Evolutionary conservation across 202 grass and related monocot species (phyloP), one percentile per base, ranked within the genome.

Genomic region (Brachypodium distachyon): DNA sequence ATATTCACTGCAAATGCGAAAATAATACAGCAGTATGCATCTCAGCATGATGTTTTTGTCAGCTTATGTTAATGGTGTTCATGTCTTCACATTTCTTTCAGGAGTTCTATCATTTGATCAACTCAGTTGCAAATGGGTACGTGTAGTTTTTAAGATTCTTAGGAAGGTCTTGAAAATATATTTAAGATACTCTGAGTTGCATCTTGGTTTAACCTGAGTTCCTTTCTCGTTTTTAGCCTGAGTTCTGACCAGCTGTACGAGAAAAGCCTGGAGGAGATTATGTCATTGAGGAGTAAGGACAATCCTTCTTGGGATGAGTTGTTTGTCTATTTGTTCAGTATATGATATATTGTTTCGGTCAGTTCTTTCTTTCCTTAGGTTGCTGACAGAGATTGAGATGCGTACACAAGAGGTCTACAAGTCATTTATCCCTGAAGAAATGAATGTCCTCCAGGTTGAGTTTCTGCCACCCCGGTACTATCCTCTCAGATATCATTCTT

Each of bases 281-380:
- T 13, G 23, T 49, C 78, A 62, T 48, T 55, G 0, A 72, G 67
- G 78, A 72, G 78, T 81, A 23, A 81, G 78, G 38, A 41, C 51
- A 72, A 61, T 81, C 12, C 22, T 81, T 81, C 27, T 16, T 60
- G 43, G 9, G 1, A 49, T 72, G 0, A 40, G 9, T 72, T 72
- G 11, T 61, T 61, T 72, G 54, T 27, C 9, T 53, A 28, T 38
- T 63, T 73, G n/a, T 73, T 82, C 46, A 16, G 26, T 82, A 14
- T 28, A 7, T 14, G 47, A 44, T 17, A 42, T 31, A 14, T 54
- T 64, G n/a, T 60, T 47, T 81, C 16, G 43, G 42, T 51, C 46
- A 81, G 78, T 73, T 22, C 57, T 81, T 72, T 81, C 67, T 63
- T 61, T 81, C 7, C 67, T 81, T 22, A 72, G 56, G 63, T 81